Conservation (phyloP, 257 asterid species). For the Scutellaria galericulata region DNA sequence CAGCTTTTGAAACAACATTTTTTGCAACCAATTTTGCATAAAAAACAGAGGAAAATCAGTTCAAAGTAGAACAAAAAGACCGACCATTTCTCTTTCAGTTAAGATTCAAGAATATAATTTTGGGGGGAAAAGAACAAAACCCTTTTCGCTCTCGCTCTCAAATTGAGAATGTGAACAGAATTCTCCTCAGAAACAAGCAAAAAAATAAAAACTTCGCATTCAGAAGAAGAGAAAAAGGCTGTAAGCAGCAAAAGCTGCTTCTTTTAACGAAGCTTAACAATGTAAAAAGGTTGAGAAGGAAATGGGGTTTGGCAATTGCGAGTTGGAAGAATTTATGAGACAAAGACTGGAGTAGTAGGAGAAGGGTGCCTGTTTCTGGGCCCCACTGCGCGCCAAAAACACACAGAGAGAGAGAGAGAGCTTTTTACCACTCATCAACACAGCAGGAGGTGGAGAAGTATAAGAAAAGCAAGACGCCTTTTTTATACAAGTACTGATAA, state of each 20-base stretch:
- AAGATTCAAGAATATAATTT: slow-evolving; percentile 18
- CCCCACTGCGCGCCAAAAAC: slow-evolving; percentile 48
- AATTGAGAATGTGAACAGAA: slow-evolving; percentile 10
- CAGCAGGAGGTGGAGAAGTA: slow-evolving; percentile 41
- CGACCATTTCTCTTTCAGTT: not conserved
- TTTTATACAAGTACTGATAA: slow-evolving; percentile 18
- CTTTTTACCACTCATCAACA: slow-evolving; percentile 32
- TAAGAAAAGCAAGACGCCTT: slow-evolving; percentile 56
- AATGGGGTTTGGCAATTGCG: slow-evolving; percentile 43
- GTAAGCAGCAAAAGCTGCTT: not conserved
- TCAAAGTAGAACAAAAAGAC: slow-evolving; percentile 8
- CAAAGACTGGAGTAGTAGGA: slow-evolving; percentile 49
- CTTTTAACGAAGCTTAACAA: not conserved
- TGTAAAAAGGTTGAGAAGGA: slow-evolving; percentile 32
- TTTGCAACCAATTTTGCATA: not conserved
- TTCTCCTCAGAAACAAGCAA: slow-evolving; percentile 7
- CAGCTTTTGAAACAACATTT: slow-evolving; percentile 43
- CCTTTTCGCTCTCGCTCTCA: slow-evolving; percentile 20
- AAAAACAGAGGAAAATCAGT: slow-evolving; percentile 11
- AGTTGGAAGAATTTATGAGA: slow-evolving; percentile 71
- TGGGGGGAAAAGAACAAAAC: not conserved
- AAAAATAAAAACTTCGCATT: not conserved
- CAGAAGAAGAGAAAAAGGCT: not conserved
- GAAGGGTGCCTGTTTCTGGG: slow-evolving; percentile 41
- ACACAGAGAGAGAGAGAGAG: slow-evolving; percentile 1